Evolutionary conservation across 163 green algal genomes (phyloP), one percentile per base, ranked within the genome.

Genomic region (Scenedesmus sp.): DNA sequence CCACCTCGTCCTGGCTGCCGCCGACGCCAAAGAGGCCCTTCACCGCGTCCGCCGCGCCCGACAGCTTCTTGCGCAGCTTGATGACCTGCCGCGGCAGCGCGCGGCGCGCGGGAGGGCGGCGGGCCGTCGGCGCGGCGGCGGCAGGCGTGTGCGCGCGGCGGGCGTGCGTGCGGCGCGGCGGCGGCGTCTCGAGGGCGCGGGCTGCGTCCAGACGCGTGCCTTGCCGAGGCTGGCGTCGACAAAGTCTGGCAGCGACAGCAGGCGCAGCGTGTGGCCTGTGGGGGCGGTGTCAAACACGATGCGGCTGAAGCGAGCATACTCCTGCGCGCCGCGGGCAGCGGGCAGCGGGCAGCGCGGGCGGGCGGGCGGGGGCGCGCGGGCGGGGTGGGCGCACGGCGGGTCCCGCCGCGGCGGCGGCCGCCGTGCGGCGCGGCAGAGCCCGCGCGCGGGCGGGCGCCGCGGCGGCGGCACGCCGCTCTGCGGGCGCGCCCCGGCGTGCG

Each of bases 251-350:
- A 97, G 88, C 5, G 88, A 88, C 60, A 98, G 92, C 86, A 98
- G 87, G 54, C 94, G 82, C 65, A 98, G 86, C 57, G 94, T 98
- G 89, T 98, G 94, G 4, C 94, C 95, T 1, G 96, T 99, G 45
- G 96, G 96, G 5, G 96, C 96, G 0, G 96, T 99, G 88, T 99
- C 96, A 83, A 99, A 99, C 31, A 99, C 84, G 81, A 99, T 98
- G 79, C 96, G 90, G 2, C 86, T 94, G 89, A 99, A 99, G 36
- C 92, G 88, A 0, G 91, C 91, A 75, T 98, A 99, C 81, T 99
- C 92, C 53, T 94, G n/a, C n/a, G n/a, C n/a, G n/a, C n/a, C n/a
- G n/a, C n/a, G n/a, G n/a, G n/a, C n/a, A n/a, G n/a, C n/a, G n/a
- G n/a, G 45, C 45, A 54, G 45, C 45, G 15, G 45, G 45, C 45